Evolutionary conservation across 2,329 filamentous ascomycete genomes (phyloP), one percentile per base, ranked within the genome.

Genomic region (Paecilomyces sp.): DNA sequence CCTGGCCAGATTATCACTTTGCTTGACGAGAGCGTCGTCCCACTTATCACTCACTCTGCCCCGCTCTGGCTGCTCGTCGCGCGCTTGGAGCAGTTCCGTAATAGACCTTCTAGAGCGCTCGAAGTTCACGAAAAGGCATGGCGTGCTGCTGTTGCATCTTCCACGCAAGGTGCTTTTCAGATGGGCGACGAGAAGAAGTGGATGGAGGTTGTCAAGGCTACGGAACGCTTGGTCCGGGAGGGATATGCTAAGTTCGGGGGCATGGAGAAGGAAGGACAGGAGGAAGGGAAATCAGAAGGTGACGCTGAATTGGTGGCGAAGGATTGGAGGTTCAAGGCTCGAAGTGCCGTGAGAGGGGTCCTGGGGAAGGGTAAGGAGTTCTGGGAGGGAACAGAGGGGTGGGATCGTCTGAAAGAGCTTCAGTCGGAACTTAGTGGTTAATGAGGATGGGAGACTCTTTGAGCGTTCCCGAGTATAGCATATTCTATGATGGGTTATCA

Each of bases 91-190:
- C 80, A 88, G 13, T 97, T 91, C 86, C 83, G 86, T 7, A 77
- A 84, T 2, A 88, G 90, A 57, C 89, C 88, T 1, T 76, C 79
- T 0, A 87, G 86, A 1, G 90, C 92, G 3, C 80, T 97, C 1
- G 89, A 92, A 5, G 91, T 90, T 1, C 85, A 92, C 31, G 94
- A 97, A 76, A 92, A 93, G 70, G 91, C 88, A 0, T 99, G 93
- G 92, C 84, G 94, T 1, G 86, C 89, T 0, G 81, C 56, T 76
- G 84, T 65, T 79, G 85, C 30, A 70, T 78, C 60, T 60, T 77
- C 65, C 70, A 78, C 60, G 65, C 79, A 64, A 68, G 82, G 71
- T 28, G 74, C 74, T 25, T 77, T 74, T 69, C 75, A 72, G 70
- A 76, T 70, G 79, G 86, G 84, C 74, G 79, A 84, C 30, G 83